A percentile compares a stretch with the other conserved stretches of the same genome.
Conservation (phyloP, 768 basidiomycete genomes). For the Lentinula boryana region DNA sequence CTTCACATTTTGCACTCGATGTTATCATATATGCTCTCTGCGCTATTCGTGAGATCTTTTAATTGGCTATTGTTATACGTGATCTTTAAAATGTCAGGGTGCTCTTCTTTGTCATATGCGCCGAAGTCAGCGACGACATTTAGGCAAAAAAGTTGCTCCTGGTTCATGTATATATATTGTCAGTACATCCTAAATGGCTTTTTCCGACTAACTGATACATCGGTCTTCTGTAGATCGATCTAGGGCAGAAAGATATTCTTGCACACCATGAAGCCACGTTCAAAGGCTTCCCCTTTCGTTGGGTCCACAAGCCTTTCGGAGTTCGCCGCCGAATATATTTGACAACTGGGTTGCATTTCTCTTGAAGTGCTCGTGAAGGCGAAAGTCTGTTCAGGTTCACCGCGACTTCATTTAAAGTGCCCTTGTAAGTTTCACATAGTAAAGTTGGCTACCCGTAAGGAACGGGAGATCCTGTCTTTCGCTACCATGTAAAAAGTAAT, state of each 20-base stretch:
- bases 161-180: not conserved
- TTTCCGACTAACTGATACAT: conserved; percentile 1
- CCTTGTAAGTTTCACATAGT: conserved; percentile 29
- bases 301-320: not conserved
- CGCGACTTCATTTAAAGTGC: conserved; percentile 19
- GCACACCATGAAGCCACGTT: not conserved
- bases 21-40: not conserved
- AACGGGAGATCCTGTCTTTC: conserved; percentile 36
- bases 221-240: conserved; percentile 7
- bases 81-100: not conserved
- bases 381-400: conserved; percentile 3
- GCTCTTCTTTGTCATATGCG: not conserved
- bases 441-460: conserved; percentile 27
- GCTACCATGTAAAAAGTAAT: conserved; percentile 32
- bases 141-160: not conserved
- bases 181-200: not conserved
- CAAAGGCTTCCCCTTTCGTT: not conserved
- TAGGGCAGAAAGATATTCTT: conserved; percentile 2
- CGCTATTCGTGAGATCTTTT: not conserved
- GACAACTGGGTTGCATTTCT: conserved; percentile 4
- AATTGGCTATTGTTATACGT: not conserved
- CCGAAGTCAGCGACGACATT: not conserved
- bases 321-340: conserved; percentile 1
- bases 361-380: not conserved
- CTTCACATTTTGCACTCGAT: not conserved